Conservation (phyloP, 805 yeast species). For the Lipomyces orientalis region DNA sequence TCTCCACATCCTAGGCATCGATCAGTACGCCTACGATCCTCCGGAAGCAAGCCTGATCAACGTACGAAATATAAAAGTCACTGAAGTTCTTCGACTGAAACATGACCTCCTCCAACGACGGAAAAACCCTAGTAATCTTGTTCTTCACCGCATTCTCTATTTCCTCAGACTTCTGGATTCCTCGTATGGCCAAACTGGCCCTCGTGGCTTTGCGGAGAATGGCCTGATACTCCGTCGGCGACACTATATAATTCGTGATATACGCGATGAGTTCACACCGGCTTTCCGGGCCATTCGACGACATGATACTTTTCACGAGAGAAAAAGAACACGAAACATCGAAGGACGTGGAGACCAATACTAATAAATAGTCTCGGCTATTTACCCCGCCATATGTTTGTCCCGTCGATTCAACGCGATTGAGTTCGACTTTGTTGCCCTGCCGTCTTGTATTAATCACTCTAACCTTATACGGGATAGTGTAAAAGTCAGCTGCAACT, state of each 20-base stretch:
- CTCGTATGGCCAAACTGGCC: background rate
- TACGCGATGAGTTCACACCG: constrained; percentile 13
- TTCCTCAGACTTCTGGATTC: background rate
- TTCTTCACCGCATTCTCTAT: background rate
- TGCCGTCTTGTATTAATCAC: no score
- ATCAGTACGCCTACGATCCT: background rate
- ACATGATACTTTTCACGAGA: background rate
- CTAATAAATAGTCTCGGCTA: background rate
- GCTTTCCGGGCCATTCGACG: background rate
- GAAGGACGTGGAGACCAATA: background rate
- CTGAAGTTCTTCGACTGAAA: constrained; percentile 13
- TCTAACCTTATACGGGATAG: no score
- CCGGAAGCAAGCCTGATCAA: background rate
- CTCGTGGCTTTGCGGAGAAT: constrained; percentile 5
- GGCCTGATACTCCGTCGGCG: constrained; percentile 21
- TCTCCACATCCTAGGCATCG: background rate
- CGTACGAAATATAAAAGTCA: constrained; percentile 17
- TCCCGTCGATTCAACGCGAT: background rate
- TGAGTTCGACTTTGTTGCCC: no score
- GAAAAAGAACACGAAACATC: background rate
- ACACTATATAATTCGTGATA: constrained; percentile 14
- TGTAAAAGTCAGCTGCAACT: no score
- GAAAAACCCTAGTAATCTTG: background rate
- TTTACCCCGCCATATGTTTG: background rate
- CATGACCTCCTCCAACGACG: constrained; percentile 6